A percentile compares a stretch with the other conserved stretches of the same genome.
These are phyloP conservation scores for Cryphonectria japonica DNA, from an alignment of 2,329 filamentous ascomycete species.

Conservation along the genomic window DNA sequence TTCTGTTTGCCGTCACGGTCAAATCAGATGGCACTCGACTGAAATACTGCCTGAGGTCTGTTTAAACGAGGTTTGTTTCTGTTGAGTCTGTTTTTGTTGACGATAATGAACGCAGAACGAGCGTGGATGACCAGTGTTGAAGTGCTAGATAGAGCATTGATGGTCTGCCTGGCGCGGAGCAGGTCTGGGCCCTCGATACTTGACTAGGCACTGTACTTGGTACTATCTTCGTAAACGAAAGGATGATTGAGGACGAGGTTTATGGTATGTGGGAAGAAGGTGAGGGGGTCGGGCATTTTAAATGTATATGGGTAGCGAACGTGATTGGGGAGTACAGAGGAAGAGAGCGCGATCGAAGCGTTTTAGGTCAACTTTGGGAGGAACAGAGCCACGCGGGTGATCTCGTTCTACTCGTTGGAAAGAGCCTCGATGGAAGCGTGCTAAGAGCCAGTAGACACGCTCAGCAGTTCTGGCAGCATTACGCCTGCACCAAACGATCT, in stretches of 20 bases:
- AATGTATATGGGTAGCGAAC: background rate
- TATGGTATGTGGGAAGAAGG: background rate
- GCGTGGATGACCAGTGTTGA: background rate
- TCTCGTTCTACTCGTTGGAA: background rate
- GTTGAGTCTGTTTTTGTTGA: background rate
- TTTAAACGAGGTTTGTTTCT: background rate
- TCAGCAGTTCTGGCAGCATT: background rate
- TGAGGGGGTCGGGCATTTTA: background rate
- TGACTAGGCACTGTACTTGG: background rate
- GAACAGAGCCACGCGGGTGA: background rate
- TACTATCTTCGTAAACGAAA: background rate
- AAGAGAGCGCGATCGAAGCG: background rate
- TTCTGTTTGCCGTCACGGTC: background rate
- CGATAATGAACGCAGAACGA: background rate
- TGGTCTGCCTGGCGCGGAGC: background rate
- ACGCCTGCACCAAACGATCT: background rate
- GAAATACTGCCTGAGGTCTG: background rate
- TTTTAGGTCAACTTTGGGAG: background rate
- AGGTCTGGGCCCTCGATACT: background rate
- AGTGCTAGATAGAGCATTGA: background rate
- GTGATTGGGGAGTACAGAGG: background rate
- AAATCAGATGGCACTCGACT: background rate
- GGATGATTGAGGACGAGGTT: background rate
- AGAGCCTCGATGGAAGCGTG: background rate
- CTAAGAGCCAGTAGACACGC: background rate